Evolutionary conservation across 2,329 filamentous ascomycete genomes (phyloP), one percentile per base, ranked within the genome.

Genomic region (Trichoderma lentiforme): DNA sequence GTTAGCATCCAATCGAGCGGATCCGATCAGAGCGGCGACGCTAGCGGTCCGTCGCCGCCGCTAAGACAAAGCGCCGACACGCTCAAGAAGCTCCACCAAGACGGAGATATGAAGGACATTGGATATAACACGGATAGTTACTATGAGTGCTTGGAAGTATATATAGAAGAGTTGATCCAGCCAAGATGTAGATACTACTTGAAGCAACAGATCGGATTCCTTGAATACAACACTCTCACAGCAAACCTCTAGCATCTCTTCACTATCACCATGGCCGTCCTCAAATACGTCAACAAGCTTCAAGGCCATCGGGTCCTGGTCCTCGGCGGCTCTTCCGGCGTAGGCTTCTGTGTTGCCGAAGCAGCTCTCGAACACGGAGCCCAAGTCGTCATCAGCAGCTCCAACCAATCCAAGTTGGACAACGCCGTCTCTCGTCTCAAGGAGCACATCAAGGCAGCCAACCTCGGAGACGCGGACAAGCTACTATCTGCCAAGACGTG

Each of bases 271-370:
- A 71, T 71, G 68, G 72, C 73, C 28, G 63, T 78, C 2, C 76
- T 76, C 69, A 80, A 77, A 69, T 78, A 74, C 67, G 76, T 76
- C 70, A 80, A 79, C 74, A 83, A 83, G 73, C 78, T 83, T 21
- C 76, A 79, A 24, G 75, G 76, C 74, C 77, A 77, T 56, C 81
- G 80, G 73, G 79, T 91, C 75, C 86, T 93, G 53, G 80, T 92
- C 76, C 84, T 92, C 61, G 90, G 90, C 58, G 91, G 89, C 53
- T 87, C 88, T 2, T 85, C 86, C 18, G 90, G 90, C 66, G 89
- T 92, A 53, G 90, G 90, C 36, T 88, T 85, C 74, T 84, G 82
- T 70, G 87, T 90, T 12, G 89, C 90, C 66, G 86, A 90, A 82
- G 86, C 85, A 2, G 81, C 83, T 15, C 77, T 91, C 56, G 86